Percentiles rank a stretch among this genome's conserved stretches.
Conservation (phyloP, 441 rosid genomes). For the Cnidoscolus chayamansa region DNA sequence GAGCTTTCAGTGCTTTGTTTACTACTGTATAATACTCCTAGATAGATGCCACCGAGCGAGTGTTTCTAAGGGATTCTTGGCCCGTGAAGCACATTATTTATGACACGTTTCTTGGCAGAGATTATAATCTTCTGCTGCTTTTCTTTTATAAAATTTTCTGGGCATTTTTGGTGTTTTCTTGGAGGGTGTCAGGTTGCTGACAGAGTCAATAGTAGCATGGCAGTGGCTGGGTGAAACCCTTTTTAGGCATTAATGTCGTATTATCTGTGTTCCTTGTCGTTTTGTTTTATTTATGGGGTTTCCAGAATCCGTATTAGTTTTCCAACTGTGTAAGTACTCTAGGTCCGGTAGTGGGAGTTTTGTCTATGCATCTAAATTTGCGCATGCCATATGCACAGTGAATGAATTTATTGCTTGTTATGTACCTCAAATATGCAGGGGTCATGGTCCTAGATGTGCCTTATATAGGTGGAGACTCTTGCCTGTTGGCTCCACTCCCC, state of each 20-base stretch:
- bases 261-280: slow-evolving; percentile 25
- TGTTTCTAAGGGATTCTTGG: slow-evolving; percentile 46
- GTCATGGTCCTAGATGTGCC: slow-evolving; percentile 18
- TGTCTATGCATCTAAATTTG: slow-evolving; percentile 21
- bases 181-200: slow-evolving; percentile 32
- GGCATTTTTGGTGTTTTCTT: slow-evolving; percentile 18
- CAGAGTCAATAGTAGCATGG: slow-evolving; percentile 32
- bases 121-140: slow-evolving; percentile 4
- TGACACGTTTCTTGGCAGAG: slow-evolving; percentile 27
- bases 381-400: slow-evolving; percentile 26
- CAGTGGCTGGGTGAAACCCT: slow-evolving; percentile 24
- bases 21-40: background rate
- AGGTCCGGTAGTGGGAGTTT: slow-evolving; percentile 8
- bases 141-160: background rate
- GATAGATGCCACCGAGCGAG: slow-evolving; percentile 34
- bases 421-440: slow-evolving; percentile 15
- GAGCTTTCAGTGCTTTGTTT: slow-evolving; percentile 24
- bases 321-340: background rate
- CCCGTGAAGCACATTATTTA: slow-evolving; percentile 54
- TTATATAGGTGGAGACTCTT: slow-evolving; percentile 1
- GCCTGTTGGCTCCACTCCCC: slow-evolving; percentile 11
- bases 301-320: slow-evolving; percentile 22
- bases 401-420: slow-evolving; percentile 20
- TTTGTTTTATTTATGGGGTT: slow-evolving; percentile 3
- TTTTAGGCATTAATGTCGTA: slow-evolving; percentile 24